Percentiles rank a stretch among this genome's conserved stretches.
phyloP scores from a whole-genome alignment of 2,329 filamentous ascomycete genomes.

The Blastomyces silverae region DNA sequence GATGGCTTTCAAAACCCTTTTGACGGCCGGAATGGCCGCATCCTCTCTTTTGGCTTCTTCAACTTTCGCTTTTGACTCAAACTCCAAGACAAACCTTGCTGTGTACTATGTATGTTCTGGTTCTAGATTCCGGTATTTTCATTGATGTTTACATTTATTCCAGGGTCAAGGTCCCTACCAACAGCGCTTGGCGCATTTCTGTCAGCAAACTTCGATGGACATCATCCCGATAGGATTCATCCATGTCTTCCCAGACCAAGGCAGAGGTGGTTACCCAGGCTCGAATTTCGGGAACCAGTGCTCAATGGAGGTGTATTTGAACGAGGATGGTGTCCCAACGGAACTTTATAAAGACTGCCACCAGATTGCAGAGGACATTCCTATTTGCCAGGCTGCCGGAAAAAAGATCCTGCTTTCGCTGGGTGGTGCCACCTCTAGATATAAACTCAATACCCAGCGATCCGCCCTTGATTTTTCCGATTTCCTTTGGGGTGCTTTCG shows the following conservation, averaged over 20 bases:
- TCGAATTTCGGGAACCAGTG: constrained; percentile 55
- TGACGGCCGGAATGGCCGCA: constrained; percentile 35
- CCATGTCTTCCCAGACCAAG: constrained; percentile 47
- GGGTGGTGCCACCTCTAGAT: constrained; percentile 40
- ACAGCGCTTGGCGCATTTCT: constrained; percentile 45
- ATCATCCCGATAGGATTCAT: constrained; percentile 54
- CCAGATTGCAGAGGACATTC: constrained; percentile 40
- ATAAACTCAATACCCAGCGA: constrained; percentile 39
- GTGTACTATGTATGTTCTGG: constrained; percentile 45
- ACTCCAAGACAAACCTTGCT: constrained; percentile 44
- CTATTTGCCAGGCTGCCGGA: constrained; percentile 36
- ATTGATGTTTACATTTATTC: constrained; percentile 18
- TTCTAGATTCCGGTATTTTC: background rate
- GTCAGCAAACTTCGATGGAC: constrained; percentile 47
- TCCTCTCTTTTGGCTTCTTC: constrained; percentile 28
- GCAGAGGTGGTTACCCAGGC: constrained; percentile 43
- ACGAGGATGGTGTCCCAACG: constrained; percentile 32
- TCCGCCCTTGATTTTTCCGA: constrained; percentile 44
- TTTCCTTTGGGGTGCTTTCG: constrained; percentile 48
- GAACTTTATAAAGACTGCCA: constrained; percentile 41
- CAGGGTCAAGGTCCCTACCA: constrained; percentile 50
- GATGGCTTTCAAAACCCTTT: constrained; percentile 35
- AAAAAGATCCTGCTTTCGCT: constrained; percentile 45
- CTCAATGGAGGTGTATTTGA: constrained; percentile 36
- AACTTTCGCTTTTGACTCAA: constrained; percentile 37